phyloP scores from a whole-genome alignment of 768 basidiomycete species.

The Calocybe indica region DNA sequence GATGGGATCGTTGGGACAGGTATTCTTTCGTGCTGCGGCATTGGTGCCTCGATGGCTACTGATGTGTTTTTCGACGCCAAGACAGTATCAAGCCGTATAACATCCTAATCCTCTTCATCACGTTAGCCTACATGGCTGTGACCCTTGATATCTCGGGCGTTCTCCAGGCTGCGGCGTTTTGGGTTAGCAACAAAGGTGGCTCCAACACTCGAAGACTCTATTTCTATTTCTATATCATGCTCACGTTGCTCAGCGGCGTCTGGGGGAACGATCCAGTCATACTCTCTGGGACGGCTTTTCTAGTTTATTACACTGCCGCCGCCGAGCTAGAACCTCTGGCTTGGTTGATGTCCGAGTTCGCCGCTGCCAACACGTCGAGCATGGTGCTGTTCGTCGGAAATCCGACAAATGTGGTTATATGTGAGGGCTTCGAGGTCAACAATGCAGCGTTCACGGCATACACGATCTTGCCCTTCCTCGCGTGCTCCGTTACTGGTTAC shows the following conservation, averaged over 20 bases:
- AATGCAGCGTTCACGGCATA: slow-evolving; percentile 80
- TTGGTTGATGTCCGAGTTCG: slow-evolving; percentile 75
- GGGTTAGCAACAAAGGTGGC: slow-evolving; percentile 81
- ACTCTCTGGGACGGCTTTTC: slow-evolving; percentile 85
- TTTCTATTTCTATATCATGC: slow-evolving; percentile 79
- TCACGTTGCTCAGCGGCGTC: slow-evolving; percentile 69
- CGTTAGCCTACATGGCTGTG: slow-evolving; percentile 89
- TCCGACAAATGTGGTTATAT: slow-evolving; percentile 92
- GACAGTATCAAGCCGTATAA: slow-evolving; percentile 86
- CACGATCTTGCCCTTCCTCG: slow-evolving; percentile 77
- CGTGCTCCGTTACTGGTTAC: slow-evolving; percentile 57
- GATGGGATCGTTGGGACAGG: slow-evolving; percentile 61
- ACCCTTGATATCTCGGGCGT: slow-evolving; percentile 89
- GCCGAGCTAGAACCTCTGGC: slow-evolving; percentile 50
- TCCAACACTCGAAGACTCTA: slow-evolving; percentile 68
- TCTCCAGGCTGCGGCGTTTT: slow-evolving; percentile 83
- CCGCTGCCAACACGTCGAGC: slow-evolving; percentile 75
- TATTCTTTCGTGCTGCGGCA: slow-evolving; percentile 17
- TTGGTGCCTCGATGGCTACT: neutral
- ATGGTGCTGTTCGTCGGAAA: slow-evolving; percentile 82
- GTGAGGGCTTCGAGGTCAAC: slow-evolving; percentile 78
- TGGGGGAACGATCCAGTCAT: slow-evolving; percentile 95
- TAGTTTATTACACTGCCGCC: slow-evolving; percentile 82
- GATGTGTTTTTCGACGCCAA: slow-evolving; percentile 9
- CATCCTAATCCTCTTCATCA: slow-evolving; percentile 90